Percentiles rank a stretch among this genome's conserved stretches.
phyloP scores from a whole-genome alignment of 495 filamentous ascomycete species.

The Daldinia decipiens region DNA sequence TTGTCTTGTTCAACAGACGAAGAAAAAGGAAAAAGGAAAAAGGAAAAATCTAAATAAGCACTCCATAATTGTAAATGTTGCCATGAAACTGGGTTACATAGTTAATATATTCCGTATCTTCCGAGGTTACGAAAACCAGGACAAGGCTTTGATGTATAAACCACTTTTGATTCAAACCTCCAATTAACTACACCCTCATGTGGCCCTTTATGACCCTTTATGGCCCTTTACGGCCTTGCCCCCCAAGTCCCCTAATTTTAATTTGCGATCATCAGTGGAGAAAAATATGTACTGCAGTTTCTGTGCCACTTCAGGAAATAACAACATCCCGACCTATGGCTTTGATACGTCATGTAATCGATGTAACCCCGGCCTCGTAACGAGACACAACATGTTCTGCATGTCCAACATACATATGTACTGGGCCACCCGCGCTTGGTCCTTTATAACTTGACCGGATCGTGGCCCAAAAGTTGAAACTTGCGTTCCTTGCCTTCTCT shows the following conservation, averaged over 20 bases:
- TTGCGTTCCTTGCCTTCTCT: background rate
- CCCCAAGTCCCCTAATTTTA: background rate
- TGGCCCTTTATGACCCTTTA: background rate
- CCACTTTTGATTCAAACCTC: background rate
- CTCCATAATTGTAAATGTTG: background rate
- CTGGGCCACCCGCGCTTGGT: background rate
- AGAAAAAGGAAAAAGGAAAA: background rate
- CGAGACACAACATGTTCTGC: background rate
- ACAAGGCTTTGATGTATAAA: background rate
- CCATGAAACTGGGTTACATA: background rate
- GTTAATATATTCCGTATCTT: background rate
- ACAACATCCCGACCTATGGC: background rate
- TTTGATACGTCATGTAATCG: conserved; percentile 5
- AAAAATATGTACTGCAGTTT: background rate
- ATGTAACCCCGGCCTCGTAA: conserved; percentile 6
- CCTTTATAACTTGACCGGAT: background rate
- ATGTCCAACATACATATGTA: no score
- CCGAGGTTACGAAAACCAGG: background rate
- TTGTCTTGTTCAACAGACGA: background rate
- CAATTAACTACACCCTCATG: conserved; percentile 1
- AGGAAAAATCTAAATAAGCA: no score
- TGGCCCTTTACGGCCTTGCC: background rate
- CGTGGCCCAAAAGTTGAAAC: background rate
- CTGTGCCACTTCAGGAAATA: background rate
- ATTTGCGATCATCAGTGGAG: background rate